A percentile compares a stretch with the other conserved stretches of the same genome.
These are phyloP conservation scores for Tricholoma hemisulphureum DNA, from an alignment of 768 basidiomycete genomes.

Conservation along the genomic window DNA sequence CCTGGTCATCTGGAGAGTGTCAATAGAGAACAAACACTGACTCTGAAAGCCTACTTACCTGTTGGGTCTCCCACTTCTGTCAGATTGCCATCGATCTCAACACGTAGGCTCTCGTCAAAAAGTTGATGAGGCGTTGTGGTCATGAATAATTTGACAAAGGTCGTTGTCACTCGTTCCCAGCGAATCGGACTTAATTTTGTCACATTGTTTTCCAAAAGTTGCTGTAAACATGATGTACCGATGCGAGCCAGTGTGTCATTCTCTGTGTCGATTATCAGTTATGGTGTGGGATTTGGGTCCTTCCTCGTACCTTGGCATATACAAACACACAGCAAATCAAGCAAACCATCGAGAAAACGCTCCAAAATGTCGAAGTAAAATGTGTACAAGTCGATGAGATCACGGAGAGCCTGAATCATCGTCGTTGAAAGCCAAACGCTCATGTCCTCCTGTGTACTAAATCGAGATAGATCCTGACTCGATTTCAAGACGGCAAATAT, in stretches of 20 bases:
- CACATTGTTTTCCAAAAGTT: constrained; percentile 91
- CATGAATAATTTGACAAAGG: constrained; percentile 94
- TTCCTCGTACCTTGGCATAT: constrained; percentile 88
- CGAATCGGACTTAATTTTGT: constrained; percentile 75
- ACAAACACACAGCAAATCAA: constrained; percentile 92
- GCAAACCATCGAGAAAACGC: constrained; percentile 85
- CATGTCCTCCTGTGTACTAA: constrained; percentile 97
- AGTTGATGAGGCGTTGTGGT: constrained; percentile 97
- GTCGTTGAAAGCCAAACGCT: constrained; percentile 99
- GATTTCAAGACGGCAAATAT: constrained; percentile 96
- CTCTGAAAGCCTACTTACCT: constrained; percentile 18
- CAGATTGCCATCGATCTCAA: constrained; percentile 67
- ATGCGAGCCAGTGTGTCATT: constrained; percentile 97
- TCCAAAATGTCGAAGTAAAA: constrained; percentile 92
- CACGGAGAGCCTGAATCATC: constrained; percentile 95
- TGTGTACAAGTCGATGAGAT: constrained; percentile 94
- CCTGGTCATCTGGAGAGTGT: constrained; percentile 52
- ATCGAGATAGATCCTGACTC: constrained; percentile 87
- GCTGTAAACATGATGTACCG: constrained; percentile 96
- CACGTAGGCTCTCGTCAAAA: constrained; percentile 88
- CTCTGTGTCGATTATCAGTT: constrained; percentile 50
- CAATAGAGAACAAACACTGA: not conserved
- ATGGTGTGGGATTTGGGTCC: not conserved
- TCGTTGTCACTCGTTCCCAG: constrained; percentile 91
- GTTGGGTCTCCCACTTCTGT: constrained; percentile 55